A percentile compares a stretch with the other conserved stretches of the same genome.
Conservation (phyloP, 108 stramenopile species). For the Discostella pseudostelligera region DNA sequence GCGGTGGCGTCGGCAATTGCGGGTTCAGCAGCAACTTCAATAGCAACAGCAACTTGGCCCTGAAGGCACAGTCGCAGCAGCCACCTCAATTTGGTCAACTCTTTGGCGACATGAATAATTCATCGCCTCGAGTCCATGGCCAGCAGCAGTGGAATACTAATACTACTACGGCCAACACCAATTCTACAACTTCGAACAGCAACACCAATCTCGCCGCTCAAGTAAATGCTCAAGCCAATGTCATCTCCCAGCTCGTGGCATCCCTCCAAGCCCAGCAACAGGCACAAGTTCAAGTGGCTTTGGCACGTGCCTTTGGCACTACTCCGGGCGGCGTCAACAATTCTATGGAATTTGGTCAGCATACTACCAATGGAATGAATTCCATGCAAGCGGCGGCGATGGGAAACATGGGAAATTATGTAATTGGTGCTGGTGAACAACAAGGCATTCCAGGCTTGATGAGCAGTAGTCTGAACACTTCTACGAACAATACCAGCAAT, state of each 20-base stretch:
- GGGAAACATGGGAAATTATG: no score
- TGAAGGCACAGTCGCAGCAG: background rate
- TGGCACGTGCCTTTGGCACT: conserved; percentile 33
- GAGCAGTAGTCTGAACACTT: background rate
- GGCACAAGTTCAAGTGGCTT: conserved; percentile 33
- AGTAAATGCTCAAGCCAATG: conserved; percentile 3
- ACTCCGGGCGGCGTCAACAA: conserved; percentile 1
- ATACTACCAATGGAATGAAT: no score
- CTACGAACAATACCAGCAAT: background rate
- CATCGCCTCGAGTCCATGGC: background rate
- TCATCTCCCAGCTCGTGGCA: conserved; percentile 32
- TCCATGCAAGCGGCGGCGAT: no score
- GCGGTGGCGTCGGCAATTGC: background rate
- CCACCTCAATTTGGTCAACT: background rate
- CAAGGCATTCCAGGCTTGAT: no score
- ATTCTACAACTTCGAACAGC: background rate
- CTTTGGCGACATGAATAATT: background rate
- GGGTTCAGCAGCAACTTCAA: background rate
- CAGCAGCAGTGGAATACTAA: background rate
- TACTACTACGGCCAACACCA: background rate
- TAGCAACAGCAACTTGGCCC: background rate
- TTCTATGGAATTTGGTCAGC: no score
- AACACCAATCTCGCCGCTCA: background rate
- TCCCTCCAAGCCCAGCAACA: conserved; percentile 41
- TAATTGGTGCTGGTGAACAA: no score